Base-by-base conservation (phyloP, 257 asterid genomes). In the Linderniella brevidens region DNA sequence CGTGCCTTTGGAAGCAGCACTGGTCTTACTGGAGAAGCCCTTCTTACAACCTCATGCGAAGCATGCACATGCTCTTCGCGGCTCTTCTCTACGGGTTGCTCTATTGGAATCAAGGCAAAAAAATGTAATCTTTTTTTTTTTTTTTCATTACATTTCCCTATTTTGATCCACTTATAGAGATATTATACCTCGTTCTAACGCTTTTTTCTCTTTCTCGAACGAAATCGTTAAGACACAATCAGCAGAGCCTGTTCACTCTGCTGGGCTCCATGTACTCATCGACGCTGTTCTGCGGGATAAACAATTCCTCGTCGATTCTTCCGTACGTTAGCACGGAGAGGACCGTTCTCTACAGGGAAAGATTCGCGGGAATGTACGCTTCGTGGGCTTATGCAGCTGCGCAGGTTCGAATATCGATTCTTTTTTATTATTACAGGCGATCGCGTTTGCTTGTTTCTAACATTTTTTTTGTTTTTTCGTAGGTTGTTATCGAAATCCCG, bases 301-400 rank as follows among this genome's bases (percentile, higher is more conserved):
- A 68, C 49, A 70, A 65, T 35, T 45, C 73, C n/a, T 60, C 77
- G 8, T 68, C 79, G 0, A 57, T 73, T 42, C 55, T 73, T 39
- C 73, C 75, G 10, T 63, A 65, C 38, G 58, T 77, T 14, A 68
- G 58, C 58, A 65, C 57, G 17, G 87, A 77, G 51, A 52, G 82
- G 36, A 35, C 69, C 6, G 87, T 77, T 42, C 53, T 70, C 20
- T 77, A 65, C 48, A 65, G 86, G 19, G 87, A 77, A 52, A 63
- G 62, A 49, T 77, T 68, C 56, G 60, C 79, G 4, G 77, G 87
- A 58, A 77, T 77, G 87, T 77, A 77, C 47, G 64, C 79, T 54
- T 63, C 72, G 0, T 70, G 79, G 87, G 73, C 79, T 52, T 77
- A 73, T 49, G 64, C 78, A 52, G 65, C 68, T 1, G 82, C 87